Base-by-base conservation (phyloP, 2,329 filamentous ascomycete genomes). In the Penicillium sp. region DNA sequence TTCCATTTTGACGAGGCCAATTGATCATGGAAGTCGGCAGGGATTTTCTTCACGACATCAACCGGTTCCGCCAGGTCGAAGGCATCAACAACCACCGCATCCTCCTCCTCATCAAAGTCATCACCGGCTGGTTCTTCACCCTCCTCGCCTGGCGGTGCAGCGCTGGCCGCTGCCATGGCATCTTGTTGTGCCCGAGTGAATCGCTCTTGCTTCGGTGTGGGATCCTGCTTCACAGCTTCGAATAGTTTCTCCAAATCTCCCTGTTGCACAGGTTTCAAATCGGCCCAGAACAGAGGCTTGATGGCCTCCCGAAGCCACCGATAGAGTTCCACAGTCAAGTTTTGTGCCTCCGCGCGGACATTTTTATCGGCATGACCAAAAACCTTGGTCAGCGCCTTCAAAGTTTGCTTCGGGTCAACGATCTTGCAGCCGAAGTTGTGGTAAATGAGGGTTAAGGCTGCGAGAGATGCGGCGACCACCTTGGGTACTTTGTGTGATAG, bases 341-440 rank as follows among this genome's bases (percentile, higher is more conserved):
- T 92, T 47, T 94, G 94, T 29, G 93, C 92, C 74, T 97, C 94
- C 4, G 93, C 92, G 75, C 94, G 89, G 17, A 99, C 91, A 73
- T 97, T 97, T 78, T 99, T 99, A 81, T 99, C 94, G 33, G 94
- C 93, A 73, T 97, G 94, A 21, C 91, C 91, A 71, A 97, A 99
- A 2, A 88, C 89, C 72, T 96, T 96, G 3, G 94, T 92, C 2
- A 99, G 81, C 12, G 85, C 79, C 73, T 97, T 97, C 59, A 97
- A 83, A 21, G 95, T 87, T 2, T 91, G 89, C 73, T 99, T 97
- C 4, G 95, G 91, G 70, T 99, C 94, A 50, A 94, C 88, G 19
- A 91, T 86, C 77, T 96, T 96, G 80, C 92, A 95, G 57, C 95
- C 94, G 73, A 93, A 99, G 70, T 91, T 94, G 75, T 97, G 92